These are phyloP conservation scores for Aspergillus sp. DNA, from an alignment of 2,329 filamentous ascomycete genomes.

Conservation along the genomic window DNA sequence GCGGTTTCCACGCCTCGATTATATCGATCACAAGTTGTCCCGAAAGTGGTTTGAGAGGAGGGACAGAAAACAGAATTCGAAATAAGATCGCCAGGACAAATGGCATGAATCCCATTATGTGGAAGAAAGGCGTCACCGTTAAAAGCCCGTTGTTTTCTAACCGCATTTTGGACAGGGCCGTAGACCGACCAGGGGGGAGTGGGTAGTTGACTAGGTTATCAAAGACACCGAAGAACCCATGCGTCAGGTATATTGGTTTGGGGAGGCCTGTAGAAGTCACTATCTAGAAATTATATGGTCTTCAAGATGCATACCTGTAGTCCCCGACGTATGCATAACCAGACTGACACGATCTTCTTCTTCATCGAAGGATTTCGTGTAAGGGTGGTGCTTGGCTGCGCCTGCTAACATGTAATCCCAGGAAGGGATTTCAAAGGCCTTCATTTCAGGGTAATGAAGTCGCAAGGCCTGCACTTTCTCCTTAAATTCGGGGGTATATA, in stretches of 20 bases:
- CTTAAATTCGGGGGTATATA: background rate
- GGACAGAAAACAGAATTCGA: background rate
- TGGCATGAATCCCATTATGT: background rate
- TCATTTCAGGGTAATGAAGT: background rate
- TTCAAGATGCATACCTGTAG: background rate
- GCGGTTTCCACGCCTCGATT: background rate
- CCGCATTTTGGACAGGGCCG: background rate
- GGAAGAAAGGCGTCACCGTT: background rate
- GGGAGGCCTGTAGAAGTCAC: background rate
- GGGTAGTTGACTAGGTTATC: background rate
- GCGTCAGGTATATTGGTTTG: background rate
- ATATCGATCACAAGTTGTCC: background rate
- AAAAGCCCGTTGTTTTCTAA: background rate
- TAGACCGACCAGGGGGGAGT: background rate
- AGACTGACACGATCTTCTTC: background rate
- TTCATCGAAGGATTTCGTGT: background rate
- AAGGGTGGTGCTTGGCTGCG: accelerated
- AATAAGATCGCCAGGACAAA: background rate
- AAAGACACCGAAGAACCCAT: background rate
- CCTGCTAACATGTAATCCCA: background rate
- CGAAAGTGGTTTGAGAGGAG: background rate
- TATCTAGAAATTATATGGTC: too few species aligned
- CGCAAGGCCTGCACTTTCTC: background rate
- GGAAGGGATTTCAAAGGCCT: background rate
- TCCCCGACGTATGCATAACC: background rate